phyloP scores from a whole-genome alignment of 352 stramenopile genomes.

The Globisporangium camurandrum region DNA sequence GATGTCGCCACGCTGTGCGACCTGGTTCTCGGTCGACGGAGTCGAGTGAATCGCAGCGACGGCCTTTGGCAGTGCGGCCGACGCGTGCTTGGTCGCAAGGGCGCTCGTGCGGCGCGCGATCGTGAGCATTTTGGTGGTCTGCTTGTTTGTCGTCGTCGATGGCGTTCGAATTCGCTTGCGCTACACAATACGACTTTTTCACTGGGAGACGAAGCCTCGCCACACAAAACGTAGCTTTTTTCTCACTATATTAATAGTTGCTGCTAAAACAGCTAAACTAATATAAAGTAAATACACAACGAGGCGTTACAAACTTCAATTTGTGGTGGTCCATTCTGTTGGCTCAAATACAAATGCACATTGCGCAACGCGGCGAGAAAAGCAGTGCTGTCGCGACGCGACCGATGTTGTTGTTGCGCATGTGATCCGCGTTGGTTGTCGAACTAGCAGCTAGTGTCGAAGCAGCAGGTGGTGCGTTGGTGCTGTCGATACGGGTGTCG shows the following conservation, averaged over 20 bases:
- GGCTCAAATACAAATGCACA: conserved; percentile 45
- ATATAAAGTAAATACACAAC: too few relatives aligned
- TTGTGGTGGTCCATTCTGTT: conserved; percentile 1
- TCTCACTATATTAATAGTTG: too few relatives aligned
- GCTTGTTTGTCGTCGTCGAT: too few relatives aligned
- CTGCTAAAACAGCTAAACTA: too few relatives aligned
- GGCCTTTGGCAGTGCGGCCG: conserved; percentile 8
- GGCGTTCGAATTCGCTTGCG: too few relatives aligned
- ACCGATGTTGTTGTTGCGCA: too few relatives aligned
- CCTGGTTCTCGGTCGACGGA: conserved; percentile 20
- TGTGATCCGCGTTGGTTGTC: too few relatives aligned
- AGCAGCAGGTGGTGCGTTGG: conserved; percentile 3
- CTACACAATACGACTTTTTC: too few relatives aligned
- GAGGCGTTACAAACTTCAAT: too few relatives aligned
- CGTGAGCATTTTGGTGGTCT: conserved; percentile 22
- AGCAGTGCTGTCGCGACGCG: conserved; percentile 37
- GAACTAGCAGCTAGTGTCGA: too few relatives aligned
- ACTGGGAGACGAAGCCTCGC: too few relatives aligned
- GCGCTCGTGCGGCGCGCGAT: conserved; percentile 29
- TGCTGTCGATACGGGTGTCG: background rate
- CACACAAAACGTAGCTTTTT: too few relatives aligned
- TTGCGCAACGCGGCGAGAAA: conserved; percentile 40
- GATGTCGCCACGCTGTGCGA: conserved; percentile 50
- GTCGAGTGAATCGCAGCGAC: conserved; percentile 24
- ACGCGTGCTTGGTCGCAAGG: conserved; percentile 15